Evolutionary conservation across 2,329 filamentous ascomycete species (phyloP).

Genomic region (Cryphonectria radicalis): DNA sequence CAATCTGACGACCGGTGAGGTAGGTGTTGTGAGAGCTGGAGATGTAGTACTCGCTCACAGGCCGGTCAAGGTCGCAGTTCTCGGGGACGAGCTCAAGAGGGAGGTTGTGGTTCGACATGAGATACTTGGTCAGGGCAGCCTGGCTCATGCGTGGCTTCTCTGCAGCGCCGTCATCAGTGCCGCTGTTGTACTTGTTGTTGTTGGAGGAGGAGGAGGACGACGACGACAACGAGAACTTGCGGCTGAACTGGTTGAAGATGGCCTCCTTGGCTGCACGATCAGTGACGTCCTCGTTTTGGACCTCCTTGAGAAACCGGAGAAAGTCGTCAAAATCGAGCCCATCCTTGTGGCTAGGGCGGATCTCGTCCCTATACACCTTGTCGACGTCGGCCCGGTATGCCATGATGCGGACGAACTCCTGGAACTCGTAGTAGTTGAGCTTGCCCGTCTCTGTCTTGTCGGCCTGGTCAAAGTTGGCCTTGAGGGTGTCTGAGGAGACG

Average conservation of each 20-base stretch:
- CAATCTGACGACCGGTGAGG: constrained; percentile 86
- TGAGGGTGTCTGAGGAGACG: constrained; percentile 75
- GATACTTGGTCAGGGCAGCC: constrained; percentile 75
- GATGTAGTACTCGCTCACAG: constrained; percentile 96
- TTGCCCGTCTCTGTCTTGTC: constrained; percentile 67
- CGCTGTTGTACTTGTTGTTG: constrained; percentile 12
- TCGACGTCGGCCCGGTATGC: constrained; percentile 84
- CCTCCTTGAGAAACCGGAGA: constrained; percentile 70
- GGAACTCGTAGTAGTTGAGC: constrained; percentile 80
- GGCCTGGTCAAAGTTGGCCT: constrained; percentile 73
- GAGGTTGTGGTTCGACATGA: constrained; percentile 75
- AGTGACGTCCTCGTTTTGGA: constrained; percentile 78
- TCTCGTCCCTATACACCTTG: constrained; percentile 65
- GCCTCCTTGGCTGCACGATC: constrained; percentile 70
- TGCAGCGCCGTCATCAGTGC: constrained; percentile 43
- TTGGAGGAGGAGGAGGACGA: not conserved
- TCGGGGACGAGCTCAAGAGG: constrained; percentile 65
- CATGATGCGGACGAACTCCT: constrained; percentile 79
- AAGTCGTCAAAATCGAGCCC: constrained; percentile 78
- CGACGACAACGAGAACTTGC: constrained; percentile 38
- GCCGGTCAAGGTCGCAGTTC: constrained; percentile 72
- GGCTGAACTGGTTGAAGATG: constrained; percentile 72
- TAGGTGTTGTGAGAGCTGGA: constrained; percentile 99
- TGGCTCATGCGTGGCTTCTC: constrained; percentile 71
- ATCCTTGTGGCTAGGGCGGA: constrained; percentile 60